Evolutionary conservation across 768 basidiomycete genomes (phyloP), one percentile per base, ranked within the genome.

Genomic region (Suillus plorans): DNA sequence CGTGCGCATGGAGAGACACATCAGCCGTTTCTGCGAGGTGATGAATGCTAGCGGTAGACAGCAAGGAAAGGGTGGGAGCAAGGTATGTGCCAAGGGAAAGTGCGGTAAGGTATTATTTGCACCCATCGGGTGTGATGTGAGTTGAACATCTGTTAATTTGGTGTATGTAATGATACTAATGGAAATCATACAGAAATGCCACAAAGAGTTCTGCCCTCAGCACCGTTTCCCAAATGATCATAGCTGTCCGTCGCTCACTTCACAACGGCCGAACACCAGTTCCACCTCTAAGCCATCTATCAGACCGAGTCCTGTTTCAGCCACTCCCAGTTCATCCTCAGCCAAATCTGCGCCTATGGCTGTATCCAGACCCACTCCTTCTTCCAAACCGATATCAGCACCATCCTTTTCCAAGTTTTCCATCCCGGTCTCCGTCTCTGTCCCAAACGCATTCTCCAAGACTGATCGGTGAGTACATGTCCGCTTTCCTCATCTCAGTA

Each of bases 181-280:
- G 55, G 64, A 56, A 14, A 42, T 50, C 22, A 1, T 63, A 0
- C 64, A 95, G 93, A 83, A 82, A 73, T 95, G 93, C 75, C 81
- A 76, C 52, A 78, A 85, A 66, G 87, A 89, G 67, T 95, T 87
- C 72, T 95, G 93, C 72, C 83, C 90, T 0, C 77, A 85, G 34
- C 93, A 95, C 72, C 90, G 94, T 52, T 92, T 92, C 75, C 89
- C 92, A 10, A 79, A 80, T 49, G 88, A 91, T 68, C 93, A 95
- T 67, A 80, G 64, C 61, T 93, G 92, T 69, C 34, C 74, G 31
- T 70, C 72, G 37, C 64, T 69, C 59, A 0, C 64, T 4, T 61
- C 74, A n/a, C 36, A 37, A n/a, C 36, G 55, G 55, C 55, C 55
- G 22, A 57, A 37, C 36, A 22, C 36, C 36, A 22, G 36, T 37